These are phyloP conservation scores for Nothophoma quercina DNA, from an alignment of 2,329 filamentous ascomycete species.

Conservation along the genomic window DNA sequence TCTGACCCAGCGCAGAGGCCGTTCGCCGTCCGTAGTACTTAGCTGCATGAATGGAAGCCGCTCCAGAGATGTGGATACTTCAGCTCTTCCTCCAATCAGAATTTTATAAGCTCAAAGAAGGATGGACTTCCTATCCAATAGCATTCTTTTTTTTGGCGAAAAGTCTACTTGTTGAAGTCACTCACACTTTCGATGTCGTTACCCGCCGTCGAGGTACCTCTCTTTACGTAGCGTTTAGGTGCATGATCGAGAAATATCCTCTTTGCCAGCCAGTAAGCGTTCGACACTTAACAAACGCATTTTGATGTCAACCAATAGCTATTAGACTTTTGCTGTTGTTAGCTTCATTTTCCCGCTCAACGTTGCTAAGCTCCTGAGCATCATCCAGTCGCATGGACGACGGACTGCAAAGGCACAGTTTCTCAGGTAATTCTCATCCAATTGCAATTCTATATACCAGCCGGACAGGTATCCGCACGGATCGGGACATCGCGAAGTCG, in stretches of 20 bases:
- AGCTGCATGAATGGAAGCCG: constrained; percentile 3
- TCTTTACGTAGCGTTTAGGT: constrained; percentile 4
- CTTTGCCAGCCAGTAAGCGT: not conserved
- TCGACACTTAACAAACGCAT: not conserved
- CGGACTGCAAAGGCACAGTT: no score
- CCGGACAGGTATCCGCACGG: constrained; percentile 3
- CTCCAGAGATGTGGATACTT: constrained; percentile 5
- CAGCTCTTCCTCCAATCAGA: not conserved
- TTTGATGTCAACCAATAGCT: not conserved
- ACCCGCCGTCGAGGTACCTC: not conserved
- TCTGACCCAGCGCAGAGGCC: constrained; percentile 5
- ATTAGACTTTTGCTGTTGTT: not conserved
- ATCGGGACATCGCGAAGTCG: constrained; percentile 8
- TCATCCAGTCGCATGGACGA: no score
- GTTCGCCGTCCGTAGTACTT: constrained; percentile 15
- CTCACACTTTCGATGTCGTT: not conserved
- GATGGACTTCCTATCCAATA: not conserved
- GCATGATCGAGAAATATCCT: not conserved
- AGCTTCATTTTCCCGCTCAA: not conserved
- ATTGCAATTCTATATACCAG: not conserved
- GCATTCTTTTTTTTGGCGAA: not conserved
- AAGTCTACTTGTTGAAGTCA: not conserved
- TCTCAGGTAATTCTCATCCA: not conserved
- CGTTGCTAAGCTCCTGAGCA: no score
- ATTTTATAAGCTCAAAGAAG: not conserved